These are phyloP conservation scores for Nitzschia putrida DNA, from an alignment of 108 stramenopile genomes.

Conservation along the genomic window DNA sequence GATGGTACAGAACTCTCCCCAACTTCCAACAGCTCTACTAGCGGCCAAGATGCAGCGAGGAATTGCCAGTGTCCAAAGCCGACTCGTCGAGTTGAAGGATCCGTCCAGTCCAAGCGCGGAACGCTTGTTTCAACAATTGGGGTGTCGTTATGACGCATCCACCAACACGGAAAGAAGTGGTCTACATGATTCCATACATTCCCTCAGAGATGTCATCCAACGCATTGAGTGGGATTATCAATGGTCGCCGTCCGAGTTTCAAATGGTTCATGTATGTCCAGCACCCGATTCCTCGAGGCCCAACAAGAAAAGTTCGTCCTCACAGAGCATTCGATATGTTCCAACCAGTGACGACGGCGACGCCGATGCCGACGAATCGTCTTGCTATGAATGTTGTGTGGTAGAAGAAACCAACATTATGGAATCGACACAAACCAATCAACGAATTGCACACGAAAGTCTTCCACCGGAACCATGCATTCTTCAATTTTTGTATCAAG, in stretches of 20 bases:
- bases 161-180: background rate
- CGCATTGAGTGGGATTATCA: constrained; percentile 77
- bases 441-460: background rate
- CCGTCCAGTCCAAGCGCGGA: constrained; percentile 68
- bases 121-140: constrained; percentile 34
- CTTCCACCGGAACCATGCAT: constrained; percentile 84
- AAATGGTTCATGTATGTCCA: constrained; percentile 44
- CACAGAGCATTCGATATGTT: constrained; percentile 20
- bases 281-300: no score
- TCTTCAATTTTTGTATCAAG: constrained; percentile 68
- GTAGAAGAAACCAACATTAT: background rate
- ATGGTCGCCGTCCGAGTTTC: constrained; percentile 52
- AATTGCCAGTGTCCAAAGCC: constrained; percentile 68
- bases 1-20: constrained; percentile 51
- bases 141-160: constrained; percentile 6
- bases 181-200: constrained; percentile 52
- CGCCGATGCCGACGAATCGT: constrained; percentile 1
- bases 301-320: no score
- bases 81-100: constrained; percentile 68
- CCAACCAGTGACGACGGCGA: background rate
- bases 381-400: no score
- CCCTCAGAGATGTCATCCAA: constrained; percentile 71
- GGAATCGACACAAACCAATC: constrained; percentile 56
- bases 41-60: constrained; percentile 81
- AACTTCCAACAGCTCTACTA: constrained; percentile 47